These are phyloP conservation scores for Aspergillaceae sp. DNA, from an alignment of 2,329 filamentous ascomycete genomes.

Conservation along the genomic window DNA sequence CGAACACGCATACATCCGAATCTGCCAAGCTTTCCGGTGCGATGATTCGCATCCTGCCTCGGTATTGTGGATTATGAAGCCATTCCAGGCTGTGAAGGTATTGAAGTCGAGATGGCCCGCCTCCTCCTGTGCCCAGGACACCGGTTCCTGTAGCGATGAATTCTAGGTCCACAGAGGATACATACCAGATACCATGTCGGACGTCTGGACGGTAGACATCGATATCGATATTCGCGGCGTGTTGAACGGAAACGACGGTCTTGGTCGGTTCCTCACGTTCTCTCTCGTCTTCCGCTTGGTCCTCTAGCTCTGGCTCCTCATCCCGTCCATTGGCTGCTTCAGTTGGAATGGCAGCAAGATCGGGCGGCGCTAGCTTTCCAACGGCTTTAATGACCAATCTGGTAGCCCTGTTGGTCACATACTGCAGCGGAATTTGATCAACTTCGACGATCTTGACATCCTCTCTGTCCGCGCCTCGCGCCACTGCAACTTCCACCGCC, in stretches of 20 bases:
- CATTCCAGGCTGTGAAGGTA: conserved; percentile 38
- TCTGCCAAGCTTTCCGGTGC: conserved; percentile 31
- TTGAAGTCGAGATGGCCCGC: conserved; percentile 37
- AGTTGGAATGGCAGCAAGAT: conserved; percentile 28
- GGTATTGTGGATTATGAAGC: conserved; percentile 19
- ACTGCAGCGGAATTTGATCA: conserved; percentile 32
- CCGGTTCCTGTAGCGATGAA: conserved; percentile 31
- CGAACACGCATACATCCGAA: conserved; percentile 34
- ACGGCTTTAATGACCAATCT: conserved; percentile 32
- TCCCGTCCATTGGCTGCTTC: background rate
- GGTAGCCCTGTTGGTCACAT: conserved; percentile 35
- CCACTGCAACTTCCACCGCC: conserved; percentile 15
- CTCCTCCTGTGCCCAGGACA: conserved; percentile 32
- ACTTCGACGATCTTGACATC: conserved; percentile 38
- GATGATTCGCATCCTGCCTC: conserved; percentile 36
- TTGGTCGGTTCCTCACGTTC: background rate
- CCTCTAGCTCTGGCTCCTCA: background rate
- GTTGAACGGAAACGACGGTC: conserved; percentile 11
- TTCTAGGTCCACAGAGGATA: conserved; percentile 29
- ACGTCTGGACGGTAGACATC: conserved; percentile 26
- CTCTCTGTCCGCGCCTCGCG: conserved; percentile 16
- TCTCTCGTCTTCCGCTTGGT: background rate
- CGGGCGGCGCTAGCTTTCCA: conserved; percentile 38
- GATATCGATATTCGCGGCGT: conserved; percentile 17
- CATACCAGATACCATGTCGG: conserved; percentile 25